Evolutionary conservation across 805 yeast species (phyloP).

Genomic region (Phaffomyces opuntiae): DNA sequence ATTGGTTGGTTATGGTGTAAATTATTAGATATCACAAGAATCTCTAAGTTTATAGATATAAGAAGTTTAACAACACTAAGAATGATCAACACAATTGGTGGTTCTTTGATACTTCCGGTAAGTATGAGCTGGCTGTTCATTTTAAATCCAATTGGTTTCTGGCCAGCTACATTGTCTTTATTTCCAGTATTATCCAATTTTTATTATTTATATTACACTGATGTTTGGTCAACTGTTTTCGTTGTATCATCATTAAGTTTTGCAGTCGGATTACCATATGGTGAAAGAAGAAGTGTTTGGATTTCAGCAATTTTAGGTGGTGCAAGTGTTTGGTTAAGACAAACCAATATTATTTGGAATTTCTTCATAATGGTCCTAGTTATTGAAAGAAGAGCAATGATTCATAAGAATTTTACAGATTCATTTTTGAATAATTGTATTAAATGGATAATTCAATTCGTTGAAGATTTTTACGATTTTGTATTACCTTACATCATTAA

Average conservation of each 20-base stretch:
- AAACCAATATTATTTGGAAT: constrained; percentile 88
- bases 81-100: constrained; percentile 60
- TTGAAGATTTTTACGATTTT: constrained; percentile 28
- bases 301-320: constrained; percentile 51
- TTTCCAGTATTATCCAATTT: constrained; percentile 72
- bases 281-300: constrained; percentile 28
- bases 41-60: constrained; percentile 18
- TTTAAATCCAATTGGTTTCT: constrained; percentile 35
- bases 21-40: constrained; percentile 16
- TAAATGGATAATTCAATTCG: constrained; percentile 29
- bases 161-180: constrained; percentile 37
- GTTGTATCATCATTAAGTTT: constrained; percentile 49
- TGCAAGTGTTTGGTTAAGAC: constrained; percentile 69
- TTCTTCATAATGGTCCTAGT: constrained; percentile 49
- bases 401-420: constrained; percentile 33
- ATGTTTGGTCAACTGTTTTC: constrained; percentile 81
- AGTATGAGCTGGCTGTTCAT: constrained; percentile 33
- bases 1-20: constrained; percentile 33
- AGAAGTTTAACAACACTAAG: constrained; percentile 39
- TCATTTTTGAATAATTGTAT: constrained; percentile 31
- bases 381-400: constrained; percentile 43
- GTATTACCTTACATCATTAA: constrained; percentile 48
- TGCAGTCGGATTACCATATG: constrained; percentile 34
- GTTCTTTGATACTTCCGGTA: constrained; percentile 44
- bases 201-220: constrained; percentile 81